A percentile compares a stretch with the other conserved stretches of the same genome.
Evolutionary conservation across 768 basidiomycete species (phyloP).

Genomic region (Mycena metata): DNA sequence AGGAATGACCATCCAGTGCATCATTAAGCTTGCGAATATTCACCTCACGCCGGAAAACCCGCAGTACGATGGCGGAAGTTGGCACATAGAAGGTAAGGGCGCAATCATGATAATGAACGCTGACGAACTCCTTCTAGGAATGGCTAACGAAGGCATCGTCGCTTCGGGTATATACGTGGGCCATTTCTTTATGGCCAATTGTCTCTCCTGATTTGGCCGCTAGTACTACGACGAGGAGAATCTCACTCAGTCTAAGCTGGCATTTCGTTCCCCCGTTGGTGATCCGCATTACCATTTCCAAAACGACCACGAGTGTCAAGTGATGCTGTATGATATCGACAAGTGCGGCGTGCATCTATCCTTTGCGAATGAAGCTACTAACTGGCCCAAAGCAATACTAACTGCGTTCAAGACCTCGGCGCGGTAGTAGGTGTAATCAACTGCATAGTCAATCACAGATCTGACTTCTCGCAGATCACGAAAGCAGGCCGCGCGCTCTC

Average conservation of each 20-base stretch:
- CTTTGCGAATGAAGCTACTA: too few species aligned
- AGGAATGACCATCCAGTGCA: constrained; percentile 43
- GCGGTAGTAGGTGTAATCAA: too few species aligned
- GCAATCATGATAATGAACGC: neutral
- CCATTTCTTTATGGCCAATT: too few species aligned
- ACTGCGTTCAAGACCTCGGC: too few species aligned
- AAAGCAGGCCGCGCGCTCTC: constrained; percentile 46
- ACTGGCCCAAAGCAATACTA: too few species aligned
- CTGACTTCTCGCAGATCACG: too few species aligned
- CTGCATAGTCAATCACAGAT: too few species aligned
- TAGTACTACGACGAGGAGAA: constrained; percentile 48
- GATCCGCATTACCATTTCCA: constrained; percentile 35
- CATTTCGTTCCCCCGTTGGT: constrained; percentile 45
- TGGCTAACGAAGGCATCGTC: constrained; percentile 38
- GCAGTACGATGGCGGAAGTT: constrained; percentile 46
- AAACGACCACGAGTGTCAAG: constrained; percentile 24
- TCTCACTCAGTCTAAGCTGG: constrained; percentile 45
- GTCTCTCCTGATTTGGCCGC: constrained; percentile 30
- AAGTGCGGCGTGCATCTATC: too few species aligned
- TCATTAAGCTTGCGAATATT: constrained; percentile 54
- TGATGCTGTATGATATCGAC: too few species aligned
- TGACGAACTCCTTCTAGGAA: too few species aligned
- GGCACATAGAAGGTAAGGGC: constrained; percentile 48
- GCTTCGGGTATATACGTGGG: constrained; percentile 39
- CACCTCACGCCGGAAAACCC: constrained; percentile 45